Evolutionary conservation across 2,329 filamentous ascomycete species (phyloP), one percentile per base, ranked within the genome.

Genomic region (Fusarium foetens): DNA sequence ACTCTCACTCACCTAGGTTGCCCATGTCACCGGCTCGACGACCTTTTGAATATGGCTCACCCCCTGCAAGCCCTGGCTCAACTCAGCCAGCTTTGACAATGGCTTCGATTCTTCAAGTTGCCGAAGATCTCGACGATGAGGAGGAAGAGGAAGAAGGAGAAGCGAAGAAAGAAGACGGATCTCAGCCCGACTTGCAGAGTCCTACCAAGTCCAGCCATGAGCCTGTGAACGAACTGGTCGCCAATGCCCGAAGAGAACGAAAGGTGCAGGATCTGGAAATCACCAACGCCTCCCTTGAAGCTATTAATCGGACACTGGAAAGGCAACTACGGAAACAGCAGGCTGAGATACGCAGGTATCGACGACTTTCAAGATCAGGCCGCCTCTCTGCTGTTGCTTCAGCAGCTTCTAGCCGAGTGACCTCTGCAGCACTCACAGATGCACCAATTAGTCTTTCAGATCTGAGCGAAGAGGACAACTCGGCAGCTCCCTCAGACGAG

Each of bases 191-290:
- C 17, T 71, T 85, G 8, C 85, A 87, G 53, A 92, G 90, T 72
- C 89, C 91, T 8, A 86, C 86, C 23, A 93, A 88, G 80, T 86
- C 85, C 52, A 84, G 79, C 35, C 83, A 82, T 75, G 84, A 92
- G 61, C 86, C 90, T 12, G 84, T 92, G 68, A 93, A 90, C 69
- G 94, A 97, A 67, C 86, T 94, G 11, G 94, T 96, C 16, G 89
- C 92, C n/a, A 96, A 94, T 79, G 96, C 96, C 19, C 90, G 96
- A 35, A 89, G 94, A 39, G 96, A 98, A 81, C 90, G 96, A 68
- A 99, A 98, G 83, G 95, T 99, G 2, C 89, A 98, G 74, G 96
- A 99, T 80, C 85, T 99, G 10, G 94, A 99, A 80, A 99, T 99
- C 71, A 97, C 93, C 61, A 99, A 99, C 78, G 96, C 94, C 2